These are phyloP conservation scores for Aspergillus nomiae DNA, from an alignment of 2,329 filamentous ascomycete species.

Conservation along the genomic window DNA sequence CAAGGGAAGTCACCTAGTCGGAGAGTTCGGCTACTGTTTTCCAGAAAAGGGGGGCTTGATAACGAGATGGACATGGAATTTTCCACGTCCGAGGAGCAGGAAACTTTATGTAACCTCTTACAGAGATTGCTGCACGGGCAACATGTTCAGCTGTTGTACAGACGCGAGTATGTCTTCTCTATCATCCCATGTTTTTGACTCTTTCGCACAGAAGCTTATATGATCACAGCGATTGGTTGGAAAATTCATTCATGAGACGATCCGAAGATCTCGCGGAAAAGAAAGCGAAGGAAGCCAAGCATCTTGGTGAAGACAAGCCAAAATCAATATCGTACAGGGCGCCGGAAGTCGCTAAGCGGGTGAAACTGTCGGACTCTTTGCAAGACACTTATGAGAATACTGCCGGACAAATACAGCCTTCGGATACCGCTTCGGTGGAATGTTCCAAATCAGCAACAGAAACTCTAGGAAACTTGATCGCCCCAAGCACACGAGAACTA, in stretches of 20 bases:
- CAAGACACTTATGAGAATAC: slow-evolving; percentile 23
- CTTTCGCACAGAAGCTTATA: slow-evolving; percentile 10
- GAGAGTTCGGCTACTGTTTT: slow-evolving; percentile 34
- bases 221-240: slow-evolving; percentile 34
- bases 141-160: slow-evolving; percentile 16
- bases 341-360: slow-evolving; percentile 24
- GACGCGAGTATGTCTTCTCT: slow-evolving; percentile 27
- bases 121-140: slow-evolving; percentile 11
- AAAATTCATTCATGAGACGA: slow-evolving; percentile 28
- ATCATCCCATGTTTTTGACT: background rate
- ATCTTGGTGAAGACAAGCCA: slow-evolving; percentile 7
- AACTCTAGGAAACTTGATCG: slow-evolving; percentile 3
- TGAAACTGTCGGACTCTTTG: slow-evolving; percentile 34
- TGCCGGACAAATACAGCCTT: slow-evolving; percentile 3
- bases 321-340: slow-evolving; percentile 12
- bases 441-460: slow-evolving; percentile 8
- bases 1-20: slow-evolving; percentile 23
- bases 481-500: slow-evolving; percentile 11
- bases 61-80: slow-evolving; percentile 34
- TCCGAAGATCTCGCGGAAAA: background rate
- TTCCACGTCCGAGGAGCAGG: slow-evolving; percentile 20
- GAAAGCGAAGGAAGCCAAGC: slow-evolving; percentile 18
- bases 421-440: slow-evolving; percentile 6
- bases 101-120: slow-evolving; percentile 22
- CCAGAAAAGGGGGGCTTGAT: slow-evolving; percentile 20